These are phyloP conservation scores for Dujonia santamariae DNA, from an alignment of 1,139 yeast genomes.

Conservation along the genomic window DNA sequence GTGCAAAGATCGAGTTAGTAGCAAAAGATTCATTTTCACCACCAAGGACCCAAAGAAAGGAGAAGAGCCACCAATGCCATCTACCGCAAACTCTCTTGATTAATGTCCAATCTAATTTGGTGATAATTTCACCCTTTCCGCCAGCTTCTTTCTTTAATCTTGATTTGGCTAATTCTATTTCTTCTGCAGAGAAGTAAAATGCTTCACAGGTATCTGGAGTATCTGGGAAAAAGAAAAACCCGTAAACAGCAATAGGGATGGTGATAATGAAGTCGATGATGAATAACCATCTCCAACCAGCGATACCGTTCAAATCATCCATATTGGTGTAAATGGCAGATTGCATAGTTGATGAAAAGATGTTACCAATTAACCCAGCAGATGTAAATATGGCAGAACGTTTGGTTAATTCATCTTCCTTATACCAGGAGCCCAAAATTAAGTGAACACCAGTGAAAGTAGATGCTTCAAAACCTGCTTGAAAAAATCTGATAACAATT, in stretches of 20 bases:
- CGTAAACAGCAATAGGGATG: slow-evolving; percentile 50
- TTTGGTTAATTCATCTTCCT: slow-evolving; percentile 44
- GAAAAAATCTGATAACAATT: slow-evolving; percentile 52
- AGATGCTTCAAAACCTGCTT: slow-evolving; percentile 53
- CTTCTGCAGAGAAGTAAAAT: slow-evolving; percentile 32
- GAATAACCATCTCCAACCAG: slow-evolving; percentile 42
- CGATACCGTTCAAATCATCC: slow-evolving; percentile 27
- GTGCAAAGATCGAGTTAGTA: slow-evolving; percentile 49
- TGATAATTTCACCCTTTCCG: slow-evolving; percentile 30
- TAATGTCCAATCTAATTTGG: slow-evolving; percentile 42
- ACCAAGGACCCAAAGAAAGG: slow-evolving; percentile 55
- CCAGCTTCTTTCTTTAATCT: too few species aligned
- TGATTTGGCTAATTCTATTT: slow-evolving; percentile 32
- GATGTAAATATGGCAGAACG: slow-evolving; percentile 22
- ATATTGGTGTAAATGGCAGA: slow-evolving; percentile 32
- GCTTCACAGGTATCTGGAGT: slow-evolving; percentile 43
- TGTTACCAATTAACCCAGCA: slow-evolving; percentile 51
- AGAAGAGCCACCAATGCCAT: slow-evolving; percentile 61
- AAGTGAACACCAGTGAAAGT: slow-evolving; percentile 55
- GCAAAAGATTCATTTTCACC: slow-evolving; percentile 58
- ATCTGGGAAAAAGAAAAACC: slow-evolving; percentile 57
- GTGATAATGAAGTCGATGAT: slow-evolving; percentile 35
- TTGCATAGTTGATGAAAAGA: slow-evolving; percentile 38
- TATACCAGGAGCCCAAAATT: slow-evolving; percentile 53
- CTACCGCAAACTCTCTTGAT: slow-evolving; percentile 46